phyloP scores from a whole-genome alignment of 202 grass and related monocot species.

The Panicum virgatum region DNA sequence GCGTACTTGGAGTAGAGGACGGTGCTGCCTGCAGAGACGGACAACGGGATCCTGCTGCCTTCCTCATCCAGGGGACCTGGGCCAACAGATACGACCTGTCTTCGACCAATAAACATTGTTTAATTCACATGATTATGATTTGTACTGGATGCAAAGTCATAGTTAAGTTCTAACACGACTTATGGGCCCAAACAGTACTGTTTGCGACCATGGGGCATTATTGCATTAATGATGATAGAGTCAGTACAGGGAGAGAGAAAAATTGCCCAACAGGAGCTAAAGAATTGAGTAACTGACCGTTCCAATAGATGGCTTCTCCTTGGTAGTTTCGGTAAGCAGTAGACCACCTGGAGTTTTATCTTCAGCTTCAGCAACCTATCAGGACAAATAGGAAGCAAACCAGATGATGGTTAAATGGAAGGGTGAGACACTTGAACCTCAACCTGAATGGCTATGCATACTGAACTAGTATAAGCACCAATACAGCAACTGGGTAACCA shows the following conservation, averaged over 20 bases:
- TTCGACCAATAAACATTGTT: not conserved
- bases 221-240: not conserved
- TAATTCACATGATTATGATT: not conserved
- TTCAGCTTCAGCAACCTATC: slow-evolving; percentile 71
- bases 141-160: not conserved
- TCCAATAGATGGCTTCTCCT: slow-evolving; percentile 76
- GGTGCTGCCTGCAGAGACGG: slow-evolving; percentile 44
- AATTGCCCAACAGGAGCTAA: not conserved
- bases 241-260: not conserved
- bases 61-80: slow-evolving; percentile 62
- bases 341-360: slow-evolving; percentile 74
- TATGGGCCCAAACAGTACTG: not conserved
- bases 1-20: slow-evolving; percentile 76
- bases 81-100: slow-evolving; percentile 64
- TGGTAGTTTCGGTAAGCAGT: slow-evolving; percentile 57
- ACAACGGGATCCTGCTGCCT: slow-evolving; percentile 55
- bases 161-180: not conserved
- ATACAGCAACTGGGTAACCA: not conserved
- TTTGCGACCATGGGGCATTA: not conserved
- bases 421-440: too few species aligned
- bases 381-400: not conserved
- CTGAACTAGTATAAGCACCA: not conserved
- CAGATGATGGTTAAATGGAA: too few species aligned
- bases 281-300: slow-evolving; percentile 51
- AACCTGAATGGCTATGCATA: not conserved